Evolutionary conservation across 2,329 filamentous ascomycete genomes (phyloP), one percentile per base, ranked within the genome.

Genomic region (Neospermospora avenae): DNA sequence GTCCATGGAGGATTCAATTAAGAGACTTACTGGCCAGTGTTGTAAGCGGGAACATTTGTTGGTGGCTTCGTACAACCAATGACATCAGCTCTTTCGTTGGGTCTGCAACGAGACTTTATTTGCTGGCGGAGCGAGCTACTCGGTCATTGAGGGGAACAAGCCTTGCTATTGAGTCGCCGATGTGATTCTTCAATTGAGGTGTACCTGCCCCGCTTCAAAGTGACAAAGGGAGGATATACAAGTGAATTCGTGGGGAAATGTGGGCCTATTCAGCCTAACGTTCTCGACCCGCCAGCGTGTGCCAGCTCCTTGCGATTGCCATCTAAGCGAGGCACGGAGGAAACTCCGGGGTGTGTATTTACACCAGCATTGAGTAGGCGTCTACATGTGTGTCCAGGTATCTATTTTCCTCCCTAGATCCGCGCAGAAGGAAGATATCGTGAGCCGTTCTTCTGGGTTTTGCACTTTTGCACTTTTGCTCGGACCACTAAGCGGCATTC

Each of bases 11-110:
- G 28, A 11, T n/a, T n/a, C 10, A 28, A 22, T 25, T 31, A 1
- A 3, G 28, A 51, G 46, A 28, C 45, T 51, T 34, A 28, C 7
- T n/a, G 13, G 37, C 25, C 34, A 51, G 48, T 18, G 48, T 37
- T 2, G 20, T 24, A 35, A 37, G 48, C 31, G 48, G 10, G 31
- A 51, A 5, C 20, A 8, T 35, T 20, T 35, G 28, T 51, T 35
- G 48, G 48, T 51, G 48, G 48, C 48, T 37, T 51, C 22, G 48
- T 51, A n/a, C 48, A 8, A 51, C 44, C 44, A 28, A n/a, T 18
- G 44, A 24, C 44, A 28, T 25, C 13, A 10, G 1, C 16, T 51
- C 14, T 7, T 13, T 18, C 11, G 31, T 51, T 51, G 48, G 18
- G 10, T 14, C 2, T 18, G 48, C 28, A 18, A 4, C 11, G 2